Percentiles rank a stretch among this genome's conserved stretches.
Evolutionary conservation across 2,329 filamentous ascomycete species (phyloP).

Genomic region (Amauroascus niger): DNA sequence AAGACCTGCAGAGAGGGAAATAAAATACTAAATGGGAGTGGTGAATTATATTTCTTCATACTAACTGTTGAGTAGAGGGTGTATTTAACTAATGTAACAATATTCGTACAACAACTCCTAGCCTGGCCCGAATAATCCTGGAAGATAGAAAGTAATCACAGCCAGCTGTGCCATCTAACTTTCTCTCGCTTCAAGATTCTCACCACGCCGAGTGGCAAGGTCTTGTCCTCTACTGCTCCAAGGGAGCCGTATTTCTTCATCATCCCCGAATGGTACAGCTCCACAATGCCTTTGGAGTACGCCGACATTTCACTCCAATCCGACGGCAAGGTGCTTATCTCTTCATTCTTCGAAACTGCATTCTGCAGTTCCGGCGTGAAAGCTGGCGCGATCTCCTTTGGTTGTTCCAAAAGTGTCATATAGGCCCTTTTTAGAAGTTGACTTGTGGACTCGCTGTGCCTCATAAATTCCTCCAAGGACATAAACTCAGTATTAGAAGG

Average conservation of each 20-base stretch:
- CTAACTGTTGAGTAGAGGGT: constrained; percentile 1
- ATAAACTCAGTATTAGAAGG: constrained; percentile 25
- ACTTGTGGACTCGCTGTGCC: constrained; percentile 30
- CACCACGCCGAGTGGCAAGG: constrained; percentile 37
- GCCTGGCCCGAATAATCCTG: not conserved
- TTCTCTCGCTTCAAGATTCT: constrained; percentile 35
- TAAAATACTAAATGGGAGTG: too few species aligned
- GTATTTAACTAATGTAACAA: not conserved
- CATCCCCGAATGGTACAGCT: constrained; percentile 35
- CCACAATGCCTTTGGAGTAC: constrained; percentile 38
- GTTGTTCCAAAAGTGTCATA: constrained; percentile 24
- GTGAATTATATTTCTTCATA: not conserved
- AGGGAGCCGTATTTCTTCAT: constrained; percentile 33
- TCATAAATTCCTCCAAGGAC: constrained; percentile 33
- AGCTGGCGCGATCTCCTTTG: constrained; percentile 26
- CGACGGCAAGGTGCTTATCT: constrained; percentile 12
- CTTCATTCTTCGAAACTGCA: constrained; percentile 19
- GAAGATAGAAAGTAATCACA: not conserved
- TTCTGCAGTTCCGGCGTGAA: constrained; percentile 24
- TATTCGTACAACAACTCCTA: not conserved
- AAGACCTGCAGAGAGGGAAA: too few species aligned
- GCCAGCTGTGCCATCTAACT: constrained; percentile 35
- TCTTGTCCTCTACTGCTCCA: constrained; percentile 33
- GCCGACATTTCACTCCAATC: constrained; percentile 31
- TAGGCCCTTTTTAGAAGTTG: constrained; percentile 26